Evolutionary conservation across 140 eudicot species (phyloP).

Genomic region (Flaveria floridana): DNA sequence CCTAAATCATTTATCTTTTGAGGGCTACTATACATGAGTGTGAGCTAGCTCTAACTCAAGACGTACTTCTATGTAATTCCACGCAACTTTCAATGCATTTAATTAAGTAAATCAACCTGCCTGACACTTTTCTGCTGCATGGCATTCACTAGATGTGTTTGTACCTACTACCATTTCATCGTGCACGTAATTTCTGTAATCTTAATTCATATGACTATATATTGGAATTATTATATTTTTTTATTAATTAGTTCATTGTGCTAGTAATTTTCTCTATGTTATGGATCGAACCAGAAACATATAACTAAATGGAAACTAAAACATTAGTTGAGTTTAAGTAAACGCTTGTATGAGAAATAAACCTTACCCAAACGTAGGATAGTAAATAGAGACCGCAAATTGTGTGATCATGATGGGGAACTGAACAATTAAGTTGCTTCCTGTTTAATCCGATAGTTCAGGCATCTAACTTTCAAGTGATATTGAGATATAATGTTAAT

Average conservation of each 20-base stretch:
- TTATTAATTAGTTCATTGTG: background rate
- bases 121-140: background rate
- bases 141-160: no score
- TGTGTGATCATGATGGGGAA: background rate
- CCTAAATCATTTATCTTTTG: background rate
- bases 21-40: no score
- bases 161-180: no score
- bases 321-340: background rate
- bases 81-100: slow-evolving; percentile 5
- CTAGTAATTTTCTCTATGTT: background rate
- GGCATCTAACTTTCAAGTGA: background rate
- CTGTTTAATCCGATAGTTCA: background rate
- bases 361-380: background rate
- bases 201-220: background rate
- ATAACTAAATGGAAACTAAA: background rate
- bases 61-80: background rate
- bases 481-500: slow-evolving; percentile 6
- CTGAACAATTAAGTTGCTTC: background rate
- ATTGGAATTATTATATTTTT: background rate
- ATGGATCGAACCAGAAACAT: background rate
- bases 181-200: no score
- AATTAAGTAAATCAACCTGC: background rate
- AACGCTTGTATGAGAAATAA: background rate
- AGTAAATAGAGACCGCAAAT: background rate
- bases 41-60: background rate